Evolutionary conservation across 73 alveolate genomes (phyloP).

Genomic region (Paramecium sexaurelia): DNA sequence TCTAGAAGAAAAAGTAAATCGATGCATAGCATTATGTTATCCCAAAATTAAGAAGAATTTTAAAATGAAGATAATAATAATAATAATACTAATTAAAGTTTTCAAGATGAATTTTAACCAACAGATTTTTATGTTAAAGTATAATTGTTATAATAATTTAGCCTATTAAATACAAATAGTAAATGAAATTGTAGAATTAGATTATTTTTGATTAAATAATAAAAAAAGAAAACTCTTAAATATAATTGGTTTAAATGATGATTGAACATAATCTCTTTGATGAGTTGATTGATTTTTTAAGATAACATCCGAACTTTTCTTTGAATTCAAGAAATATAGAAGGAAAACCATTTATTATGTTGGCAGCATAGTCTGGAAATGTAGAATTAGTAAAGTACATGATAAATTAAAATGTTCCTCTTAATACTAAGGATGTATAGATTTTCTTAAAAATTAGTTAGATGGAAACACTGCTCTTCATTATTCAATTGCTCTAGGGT

Average conservation of each 20-base stretch:
- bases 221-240: background rate
- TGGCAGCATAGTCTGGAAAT: slow-evolving; percentile 34
- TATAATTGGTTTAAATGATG: background rate
- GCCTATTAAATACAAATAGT: background rate
- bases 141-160: background rate
- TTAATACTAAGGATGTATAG: background rate
- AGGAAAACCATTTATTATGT: background rate
- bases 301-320: background rate
- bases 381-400: background rate
- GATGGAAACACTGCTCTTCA: slow-evolving; percentile 48
- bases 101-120: background rate
- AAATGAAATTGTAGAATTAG: background rate
- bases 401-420: background rate
- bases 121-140: background rate
- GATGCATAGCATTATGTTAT: background rate
- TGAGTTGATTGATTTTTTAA: background rate
- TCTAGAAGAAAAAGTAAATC: background rate
- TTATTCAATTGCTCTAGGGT: background rate
- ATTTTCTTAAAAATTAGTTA: background rate
- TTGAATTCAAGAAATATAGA: background rate
- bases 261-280: slow-evolving; percentile 15
- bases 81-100: background rate
- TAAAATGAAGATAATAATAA: background rate
- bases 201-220: background rate
- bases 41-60: background rate